phyloP scores from a whole-genome alignment of 2,329 filamentous ascomycete species.

The Exophiala xenobiotica region DNA sequence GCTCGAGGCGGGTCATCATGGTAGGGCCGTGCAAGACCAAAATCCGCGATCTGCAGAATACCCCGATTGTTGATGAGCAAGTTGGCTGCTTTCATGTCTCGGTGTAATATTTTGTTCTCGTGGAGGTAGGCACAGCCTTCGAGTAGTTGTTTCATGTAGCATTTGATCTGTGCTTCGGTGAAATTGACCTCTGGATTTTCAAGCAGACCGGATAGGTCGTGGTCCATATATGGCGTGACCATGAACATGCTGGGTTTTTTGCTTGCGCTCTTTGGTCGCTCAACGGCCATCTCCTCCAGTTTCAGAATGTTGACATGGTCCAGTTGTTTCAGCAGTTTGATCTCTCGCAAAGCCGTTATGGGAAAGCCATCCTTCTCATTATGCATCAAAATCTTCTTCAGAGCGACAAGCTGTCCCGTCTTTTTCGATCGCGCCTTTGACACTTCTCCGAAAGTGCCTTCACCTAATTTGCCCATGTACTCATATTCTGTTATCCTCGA shows the following conservation, averaged over 20 bases:
- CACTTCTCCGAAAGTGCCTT: constrained; percentile 92
- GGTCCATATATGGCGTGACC: constrained; percentile 98
- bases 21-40: constrained; percentile 90
- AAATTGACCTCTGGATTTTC: constrained; percentile 91
- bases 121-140: constrained; percentile 89
- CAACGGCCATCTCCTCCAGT: constrained; percentile 94
- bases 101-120: constrained; percentile 83
- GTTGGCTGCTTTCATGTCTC: constrained; percentile 99
- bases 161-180: constrained; percentile 90
- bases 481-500: constrained; percentile 53
- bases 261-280: constrained; percentile 71
- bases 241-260: constrained; percentile 91
- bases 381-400: constrained; percentile 99
- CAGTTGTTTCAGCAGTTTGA: constrained; percentile 95
- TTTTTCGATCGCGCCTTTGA: constrained; percentile 80
- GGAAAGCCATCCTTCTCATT: constrained; percentile 99
- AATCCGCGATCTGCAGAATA: constrained; percentile 94
- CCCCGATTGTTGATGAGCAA: constrained; percentile 93
- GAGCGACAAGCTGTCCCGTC: constrained; percentile 72
- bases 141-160: constrained; percentile 91
- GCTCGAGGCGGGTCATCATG: constrained; percentile 77
- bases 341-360: constrained; percentile 96
- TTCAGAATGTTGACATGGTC: constrained; percentile 84
- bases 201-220: constrained; percentile 93
- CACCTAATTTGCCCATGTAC: constrained; percentile 64